Base-by-base conservation (phyloP, 208 protist species). In the Crithidia expoeki region DNA sequence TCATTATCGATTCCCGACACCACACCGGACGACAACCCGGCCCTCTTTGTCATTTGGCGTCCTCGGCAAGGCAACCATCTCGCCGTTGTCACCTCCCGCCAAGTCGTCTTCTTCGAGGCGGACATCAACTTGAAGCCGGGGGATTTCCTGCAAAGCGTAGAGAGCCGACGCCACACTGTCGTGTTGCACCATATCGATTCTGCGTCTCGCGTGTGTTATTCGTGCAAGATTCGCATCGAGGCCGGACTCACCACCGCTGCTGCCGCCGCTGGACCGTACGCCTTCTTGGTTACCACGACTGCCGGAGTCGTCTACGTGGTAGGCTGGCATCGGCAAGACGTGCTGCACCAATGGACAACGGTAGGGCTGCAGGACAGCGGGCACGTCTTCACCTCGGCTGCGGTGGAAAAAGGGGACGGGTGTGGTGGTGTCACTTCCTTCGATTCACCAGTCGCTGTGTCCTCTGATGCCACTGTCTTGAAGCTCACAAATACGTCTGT, bases 271-370 rank as follows among this genome's bases (percentile, higher is more conserved):
- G 88, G 88, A n/a, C 51, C 71, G 17, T 72, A 85, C 42, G 76
- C 80, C 23, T 89, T 93, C 42, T 63, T 90, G 0, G 83, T 88
- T 28, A 83, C 79, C 44, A 93, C 88, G 14, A 90, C 83, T 0
- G 70, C 83, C 2, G 88, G 88, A 42, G 73, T 83, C 34, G 80
- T 90, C 28, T 87, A 83, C 53, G 77, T 89, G 12, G 55, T 93
- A 30, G 85, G 85, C 49, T 93, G 88, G 88, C 70, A 68, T 38
- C 38, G 56, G 23, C 71, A 87, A 33, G 61, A 65, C 27, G 46
- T 93, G 30, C 62, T 93, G 46, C 82, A 90, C 38, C 73, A 72
- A 14, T 89, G 76, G 79, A 88, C 66, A n/a, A 79, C 67, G 14
- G 64, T 62, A 4, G 63, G 66, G 11, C 62, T 86, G 36, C 76